Evolutionary conservation across 371 early-diverging fungal species (phyloP), one percentile per base, ranked within the genome.

Genomic region (Catenaria anguillulae): DNA sequence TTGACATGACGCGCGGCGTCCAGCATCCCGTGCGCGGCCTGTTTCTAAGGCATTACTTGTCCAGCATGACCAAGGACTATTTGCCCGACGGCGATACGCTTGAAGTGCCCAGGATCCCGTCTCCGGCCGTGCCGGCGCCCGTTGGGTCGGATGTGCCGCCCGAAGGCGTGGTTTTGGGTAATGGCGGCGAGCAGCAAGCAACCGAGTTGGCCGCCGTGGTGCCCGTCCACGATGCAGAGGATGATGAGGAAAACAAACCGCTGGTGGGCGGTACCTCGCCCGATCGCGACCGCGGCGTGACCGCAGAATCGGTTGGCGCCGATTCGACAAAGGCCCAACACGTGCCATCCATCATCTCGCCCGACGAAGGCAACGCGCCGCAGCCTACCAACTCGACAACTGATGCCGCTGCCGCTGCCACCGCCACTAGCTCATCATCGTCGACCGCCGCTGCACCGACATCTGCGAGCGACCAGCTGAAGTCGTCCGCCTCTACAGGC

Each of bases 1-100:
- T 95, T 74, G 96, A 95, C 69, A 97, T 97, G 97, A 67, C 86
- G 8, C 78, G 93, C 43, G 97, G 96, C 63, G 94, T 97, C 13
- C 97, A 97, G 72, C 97, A 97, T 68, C 94, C 97, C 6, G 89
- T 90, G 15, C 80, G 97, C 42, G 97, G 97, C 15, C 75, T 97
- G 56, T 97, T 97, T 70, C 72, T 97, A 66, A 76, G 97, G 62
- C 88, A 95, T 66, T 95, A 95, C 67, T 78, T 97, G 43, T 83
- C 87, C 61, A 87, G 87, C 31, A 84, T 93, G 82, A 92, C 94
- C 23, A 79, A 92, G 64, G 95, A 95, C 71, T 84, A 83, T 63
- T 77, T 97, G 56, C 78, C 78, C 29, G n/a, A n/a, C n/a, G n/a
- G n/a, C n/a, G n/a, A n/a, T n/a, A n/a, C n/a, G n/a, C n/a, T n/a